phyloP scores from a whole-genome alignment of 2,329 filamentous ascomycete species.

The Eutypa lata region DNA sequence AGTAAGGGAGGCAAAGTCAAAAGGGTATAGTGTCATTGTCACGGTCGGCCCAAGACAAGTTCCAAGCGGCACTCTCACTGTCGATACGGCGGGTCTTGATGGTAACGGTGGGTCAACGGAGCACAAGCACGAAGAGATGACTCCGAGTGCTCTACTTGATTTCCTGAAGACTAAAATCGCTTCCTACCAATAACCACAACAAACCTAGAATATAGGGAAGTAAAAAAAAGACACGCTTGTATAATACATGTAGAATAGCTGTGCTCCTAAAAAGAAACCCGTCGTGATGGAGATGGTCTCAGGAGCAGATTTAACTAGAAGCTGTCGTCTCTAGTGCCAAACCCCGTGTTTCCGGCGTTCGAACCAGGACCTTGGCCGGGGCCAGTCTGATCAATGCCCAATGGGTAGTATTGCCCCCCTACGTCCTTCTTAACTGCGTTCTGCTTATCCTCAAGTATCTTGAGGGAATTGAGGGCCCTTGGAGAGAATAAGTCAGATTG shows the following conservation, averaged over 20 bases:
- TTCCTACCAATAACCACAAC: conserved; percentile 40
- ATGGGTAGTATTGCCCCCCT: neutral
- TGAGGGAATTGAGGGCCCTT: conserved; percentile 25
- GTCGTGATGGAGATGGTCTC: neutral
- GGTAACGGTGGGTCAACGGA: conserved; percentile 2
- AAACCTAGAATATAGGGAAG: neutral
- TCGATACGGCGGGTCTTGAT: conserved; percentile 36
- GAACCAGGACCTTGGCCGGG: neutral
- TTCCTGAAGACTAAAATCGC: conserved; percentile 45
- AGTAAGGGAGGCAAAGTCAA: conserved; percentile 65
- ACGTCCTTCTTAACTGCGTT: conserved; percentile 5
- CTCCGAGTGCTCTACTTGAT: conserved; percentile 40
- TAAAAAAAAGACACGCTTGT: neutral
- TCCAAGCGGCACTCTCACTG: conserved; percentile 52
- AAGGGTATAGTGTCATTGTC: conserved; percentile 71
- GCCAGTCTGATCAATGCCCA: neutral
- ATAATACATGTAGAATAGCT: neutral
- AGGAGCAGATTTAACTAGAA: neutral
- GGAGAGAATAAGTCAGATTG: neutral
- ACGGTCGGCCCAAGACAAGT: conserved; percentile 69
- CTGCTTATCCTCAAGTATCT: conserved; percentile 21
- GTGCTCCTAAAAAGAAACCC: neutral
- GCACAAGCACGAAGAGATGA: conserved; percentile 38
- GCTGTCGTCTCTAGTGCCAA: no score
- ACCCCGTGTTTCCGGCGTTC: no score